Conservation (phyloP, 2,329 filamentous ascomycete species). For the Fusarium sp. region DNA sequence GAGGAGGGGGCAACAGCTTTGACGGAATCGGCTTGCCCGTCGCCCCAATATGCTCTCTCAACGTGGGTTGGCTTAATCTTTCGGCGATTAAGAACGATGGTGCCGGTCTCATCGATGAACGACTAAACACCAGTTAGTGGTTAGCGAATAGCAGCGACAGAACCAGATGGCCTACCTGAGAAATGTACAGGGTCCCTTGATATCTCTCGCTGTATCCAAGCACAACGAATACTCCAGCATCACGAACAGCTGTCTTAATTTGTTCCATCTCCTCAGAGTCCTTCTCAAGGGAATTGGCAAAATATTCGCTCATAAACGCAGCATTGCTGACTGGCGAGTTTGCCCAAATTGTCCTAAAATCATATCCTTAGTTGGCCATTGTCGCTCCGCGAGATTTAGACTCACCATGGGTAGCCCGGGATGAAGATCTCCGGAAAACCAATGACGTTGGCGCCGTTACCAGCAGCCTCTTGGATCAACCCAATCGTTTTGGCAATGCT, state of each 20-base stretch:
- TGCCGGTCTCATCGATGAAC: neutral
- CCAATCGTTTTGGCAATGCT: neutral
- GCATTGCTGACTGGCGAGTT: neutral
- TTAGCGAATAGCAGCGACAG: rapidly evolving
- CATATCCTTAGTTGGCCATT: neutral
- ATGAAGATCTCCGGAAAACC: neutral
- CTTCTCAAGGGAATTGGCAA: neutral
- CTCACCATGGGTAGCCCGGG: neutral
- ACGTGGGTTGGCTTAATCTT: neutral
- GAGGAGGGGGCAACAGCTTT: neutral
- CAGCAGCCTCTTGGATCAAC: neutral
- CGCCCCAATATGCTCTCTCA: neutral
- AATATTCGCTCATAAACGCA: neutral
- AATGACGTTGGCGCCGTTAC: neutral
- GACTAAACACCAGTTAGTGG: rapidly evolving
- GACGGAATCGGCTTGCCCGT: neutral
- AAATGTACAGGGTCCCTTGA: neutral
- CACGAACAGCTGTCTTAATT: neutral
- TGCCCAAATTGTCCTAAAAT: neutral
- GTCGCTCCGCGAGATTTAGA: neutral
- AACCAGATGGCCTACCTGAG: rapidly evolving
- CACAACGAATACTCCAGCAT: neutral
- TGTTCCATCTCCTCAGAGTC: neutral
- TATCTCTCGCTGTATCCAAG: neutral
- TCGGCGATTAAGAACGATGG: neutral